Evolutionary conservation across 2,329 filamentous ascomycete genomes (phyloP).

Genomic region (Torrubiella hemipterigena): DNA sequence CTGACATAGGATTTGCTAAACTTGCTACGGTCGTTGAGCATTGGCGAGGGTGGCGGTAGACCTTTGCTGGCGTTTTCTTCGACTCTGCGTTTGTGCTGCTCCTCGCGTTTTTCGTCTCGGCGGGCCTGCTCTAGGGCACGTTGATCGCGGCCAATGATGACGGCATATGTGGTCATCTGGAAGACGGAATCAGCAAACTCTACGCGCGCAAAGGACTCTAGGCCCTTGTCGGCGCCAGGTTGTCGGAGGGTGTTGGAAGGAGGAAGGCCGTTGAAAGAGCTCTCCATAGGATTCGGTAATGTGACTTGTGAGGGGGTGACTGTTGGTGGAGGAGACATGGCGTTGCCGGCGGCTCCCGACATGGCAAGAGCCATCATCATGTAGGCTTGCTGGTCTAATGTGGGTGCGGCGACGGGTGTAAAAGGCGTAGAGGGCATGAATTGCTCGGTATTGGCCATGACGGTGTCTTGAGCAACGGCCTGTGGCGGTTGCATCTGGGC

Average conservation of each 20-base stretch:
- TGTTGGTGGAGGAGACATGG: slow-evolving; percentile 29
- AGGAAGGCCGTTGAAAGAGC: slow-evolving; percentile 15
- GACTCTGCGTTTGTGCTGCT: slow-evolving; percentile 29
- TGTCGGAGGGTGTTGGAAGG: slow-evolving; percentile 21
- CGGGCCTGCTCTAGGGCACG: slow-evolving; percentile 43
- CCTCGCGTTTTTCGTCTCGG: slow-evolving; percentile 35
- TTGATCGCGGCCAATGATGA: slow-evolving; percentile 63
- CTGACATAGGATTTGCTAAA: slow-evolving; percentile 56
- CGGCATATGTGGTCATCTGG: slow-evolving; percentile 64
- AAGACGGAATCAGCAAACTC: slow-evolving; percentile 66
- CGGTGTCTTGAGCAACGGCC: slow-evolving; percentile 8
- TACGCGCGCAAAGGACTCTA: slow-evolving; percentile 48
- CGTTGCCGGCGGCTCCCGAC: slow-evolving; percentile 20
- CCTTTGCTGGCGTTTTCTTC: slow-evolving; percentile 35
- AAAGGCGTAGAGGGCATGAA: slow-evolving; percentile 20
- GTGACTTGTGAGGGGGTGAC: slow-evolving; percentile 35
- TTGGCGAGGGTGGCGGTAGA: slow-evolving; percentile 38
- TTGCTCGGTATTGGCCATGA: slow-evolving; percentile 12
- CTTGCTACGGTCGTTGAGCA: slow-evolving; percentile 37
- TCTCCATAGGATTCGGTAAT: slow-evolving; percentile 23
- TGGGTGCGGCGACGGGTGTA: slow-evolving; percentile 18
- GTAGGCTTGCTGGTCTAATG: slow-evolving; percentile 25
- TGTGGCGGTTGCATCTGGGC: slow-evolving; percentile 11
- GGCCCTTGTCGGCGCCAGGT: slow-evolving; percentile 23
- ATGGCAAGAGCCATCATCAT: slow-evolving; percentile 34